Evolutionary conservation across 129 eudicot genomes (phyloP).

Genomic region (Flaveria brownii): DNA sequence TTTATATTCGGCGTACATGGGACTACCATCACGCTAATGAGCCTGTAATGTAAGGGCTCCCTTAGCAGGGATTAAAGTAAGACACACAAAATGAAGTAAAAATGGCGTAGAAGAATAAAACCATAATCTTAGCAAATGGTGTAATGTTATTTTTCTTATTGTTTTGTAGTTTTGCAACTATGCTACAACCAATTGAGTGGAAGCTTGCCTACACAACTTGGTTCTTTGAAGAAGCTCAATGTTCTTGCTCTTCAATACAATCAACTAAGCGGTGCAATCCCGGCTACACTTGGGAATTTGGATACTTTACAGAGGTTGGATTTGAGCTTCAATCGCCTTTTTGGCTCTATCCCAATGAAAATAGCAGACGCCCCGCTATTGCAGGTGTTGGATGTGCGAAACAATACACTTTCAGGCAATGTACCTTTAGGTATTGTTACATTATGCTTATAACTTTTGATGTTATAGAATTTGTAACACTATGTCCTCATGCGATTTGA

Average conservation of each 20-base stretch:
- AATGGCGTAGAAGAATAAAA: background rate
- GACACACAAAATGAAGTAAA: too few species aligned
- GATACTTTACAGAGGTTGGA: slow-evolving; percentile 61
- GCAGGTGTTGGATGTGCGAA: slow-evolving; percentile 69
- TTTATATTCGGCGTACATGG: too few species aligned
- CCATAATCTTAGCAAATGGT: background rate
- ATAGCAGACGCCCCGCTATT: slow-evolving; percentile 68
- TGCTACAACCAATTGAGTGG: slow-evolving; percentile 87
- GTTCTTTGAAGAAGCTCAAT: slow-evolving; percentile 68
- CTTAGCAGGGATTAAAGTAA: too few species aligned
- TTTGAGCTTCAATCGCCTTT: slow-evolving; percentile 72
- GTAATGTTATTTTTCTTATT: slow-evolving; percentile 9
- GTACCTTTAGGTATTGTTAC: slow-evolving; percentile 73
- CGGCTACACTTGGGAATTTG: slow-evolving; percentile 78
- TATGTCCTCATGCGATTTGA: background rate
- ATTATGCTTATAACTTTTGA: background rate
- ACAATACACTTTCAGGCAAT: slow-evolving; percentile 84
- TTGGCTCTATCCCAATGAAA: slow-evolving; percentile 75
- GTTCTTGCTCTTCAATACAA: slow-evolving; percentile 91
- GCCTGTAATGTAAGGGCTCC: too few species aligned
- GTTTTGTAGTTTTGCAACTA: slow-evolving; percentile 71
- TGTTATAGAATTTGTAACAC: background rate
- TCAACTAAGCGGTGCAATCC: slow-evolving; percentile 82
- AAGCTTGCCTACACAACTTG: slow-evolving; percentile 77
- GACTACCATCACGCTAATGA: too few species aligned